Percentiles rank a stretch among this genome's conserved stretches.
Evolutionary conservation across 31 red algal genomes (phyloP).

Genomic region (Odonthalia washingtoniensis): DNA sequence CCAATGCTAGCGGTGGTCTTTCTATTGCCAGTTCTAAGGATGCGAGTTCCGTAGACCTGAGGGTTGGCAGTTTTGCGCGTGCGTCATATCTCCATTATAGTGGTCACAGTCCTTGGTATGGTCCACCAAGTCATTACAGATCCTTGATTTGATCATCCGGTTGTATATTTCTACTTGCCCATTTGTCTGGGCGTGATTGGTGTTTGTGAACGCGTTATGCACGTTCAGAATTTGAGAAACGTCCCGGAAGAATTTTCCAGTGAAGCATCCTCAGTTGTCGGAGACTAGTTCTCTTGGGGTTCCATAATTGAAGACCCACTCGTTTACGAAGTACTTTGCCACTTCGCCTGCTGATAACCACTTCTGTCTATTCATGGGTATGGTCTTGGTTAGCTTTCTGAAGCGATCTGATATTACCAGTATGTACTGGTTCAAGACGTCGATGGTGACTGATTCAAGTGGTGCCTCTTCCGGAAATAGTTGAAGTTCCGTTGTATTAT

Average conservation of each 20-base stretch:
- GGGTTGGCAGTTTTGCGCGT: background rate
- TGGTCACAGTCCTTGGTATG: background rate
- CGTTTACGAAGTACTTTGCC: too few relatives aligned
- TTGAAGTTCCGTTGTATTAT: too few relatives aligned
- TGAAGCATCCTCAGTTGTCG: too few relatives aligned
- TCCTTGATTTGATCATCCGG: background rate
- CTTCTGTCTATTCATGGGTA: background rate
- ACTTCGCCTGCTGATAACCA: background rate
- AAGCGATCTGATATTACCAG: too few relatives aligned
- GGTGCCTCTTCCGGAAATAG: too few relatives aligned
- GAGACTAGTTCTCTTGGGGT: too few relatives aligned
- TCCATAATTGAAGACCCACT: too few relatives aligned
- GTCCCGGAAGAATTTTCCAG: too few relatives aligned
- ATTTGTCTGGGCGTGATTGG: background rate
- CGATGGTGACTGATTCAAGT: too few relatives aligned
- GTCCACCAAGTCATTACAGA: background rate
- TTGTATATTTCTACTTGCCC: too few relatives aligned
- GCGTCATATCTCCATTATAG: background rate
- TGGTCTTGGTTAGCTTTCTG: background rate
- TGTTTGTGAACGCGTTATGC: background rate
- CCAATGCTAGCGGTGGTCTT: background rate
- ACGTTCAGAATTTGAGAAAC: too few relatives aligned
- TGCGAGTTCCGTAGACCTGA: background rate
- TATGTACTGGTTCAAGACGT: too few relatives aligned
- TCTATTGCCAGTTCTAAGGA: background rate